A percentile compares a stretch with the other conserved stretches of the same genome.
These are phyloP conservation scores for Gossypium thurberi DNA, from an alignment of 345 rosid species.

Conservation along the genomic window DNA sequence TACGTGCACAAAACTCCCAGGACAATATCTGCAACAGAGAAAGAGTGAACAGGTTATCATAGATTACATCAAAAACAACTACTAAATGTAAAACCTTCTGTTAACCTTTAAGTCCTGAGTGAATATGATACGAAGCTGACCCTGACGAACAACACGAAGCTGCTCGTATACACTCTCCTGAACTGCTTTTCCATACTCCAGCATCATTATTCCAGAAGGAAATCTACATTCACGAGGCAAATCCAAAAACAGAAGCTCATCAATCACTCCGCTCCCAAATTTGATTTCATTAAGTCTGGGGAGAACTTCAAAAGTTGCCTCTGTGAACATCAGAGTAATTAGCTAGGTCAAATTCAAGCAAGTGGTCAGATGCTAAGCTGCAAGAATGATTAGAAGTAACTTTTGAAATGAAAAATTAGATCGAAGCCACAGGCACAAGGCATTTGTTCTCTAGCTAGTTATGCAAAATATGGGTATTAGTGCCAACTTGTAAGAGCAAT, in stretches of 20 bases:
- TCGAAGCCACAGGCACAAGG: neutral
- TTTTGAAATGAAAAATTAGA: neutral
- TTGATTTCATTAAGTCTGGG: conserved; percentile 96
- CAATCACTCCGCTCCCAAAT: conserved; percentile 90
- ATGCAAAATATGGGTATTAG: neutral
- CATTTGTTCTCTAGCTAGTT: neutral
- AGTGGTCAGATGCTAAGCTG: too few species aligned
- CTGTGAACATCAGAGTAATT: conserved; percentile 36
- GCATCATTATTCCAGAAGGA: conserved; percentile 70
- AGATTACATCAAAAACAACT: neutral
- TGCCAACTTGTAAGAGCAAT: neutral
- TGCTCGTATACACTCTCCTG: conserved; percentile 97
- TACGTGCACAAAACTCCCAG: conserved; percentile 96
- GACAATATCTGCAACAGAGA: conserved; percentile 60
- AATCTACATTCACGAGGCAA: conserved; percentile 78
- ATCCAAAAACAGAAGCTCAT: conserved; percentile 86
- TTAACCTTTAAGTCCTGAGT: conserved; percentile 85
- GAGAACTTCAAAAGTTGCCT: conserved; percentile 92
- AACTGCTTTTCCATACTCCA: conserved; percentile 87
- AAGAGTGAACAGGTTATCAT: neutral
- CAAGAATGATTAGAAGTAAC: neutral
- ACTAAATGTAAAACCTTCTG: conserved; percentile 8
- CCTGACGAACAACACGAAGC: conserved; percentile 96
- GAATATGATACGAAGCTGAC: conserved; percentile 85
- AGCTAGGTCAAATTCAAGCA: neutral